Conservation (phyloP, 2,329 filamentous ascomycete genomes). For the Aspergillus sp. region DNA sequence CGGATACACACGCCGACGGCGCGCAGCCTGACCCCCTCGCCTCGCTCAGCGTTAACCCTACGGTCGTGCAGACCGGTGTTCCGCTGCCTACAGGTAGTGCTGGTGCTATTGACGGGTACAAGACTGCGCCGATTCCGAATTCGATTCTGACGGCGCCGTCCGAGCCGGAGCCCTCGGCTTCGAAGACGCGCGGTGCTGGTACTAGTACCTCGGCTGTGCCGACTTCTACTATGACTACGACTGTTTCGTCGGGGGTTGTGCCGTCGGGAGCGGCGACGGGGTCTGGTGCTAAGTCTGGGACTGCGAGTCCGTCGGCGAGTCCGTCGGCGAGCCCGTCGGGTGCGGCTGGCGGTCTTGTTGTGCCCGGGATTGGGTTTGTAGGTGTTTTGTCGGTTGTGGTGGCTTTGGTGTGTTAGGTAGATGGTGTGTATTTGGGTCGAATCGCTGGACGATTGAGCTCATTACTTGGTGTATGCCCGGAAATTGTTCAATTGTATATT, state of each 20-base stretch:
- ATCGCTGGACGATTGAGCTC: conserved; percentile 2
- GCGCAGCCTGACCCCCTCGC: conserved; percentile 17
- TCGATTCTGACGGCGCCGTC: conserved; percentile 21
- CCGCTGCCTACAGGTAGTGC: conserved; percentile 6
- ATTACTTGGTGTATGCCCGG: not conserved
- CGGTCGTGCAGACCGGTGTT: conserved; percentile 10
- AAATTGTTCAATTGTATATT: not conserved
- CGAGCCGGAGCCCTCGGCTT: not conserved
- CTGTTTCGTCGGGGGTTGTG: not conserved
- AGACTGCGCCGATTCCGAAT: conserved; percentile 3
- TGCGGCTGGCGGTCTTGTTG: not conserved
- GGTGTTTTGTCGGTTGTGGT: conserved; percentile 4
- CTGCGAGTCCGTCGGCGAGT: not conserved
- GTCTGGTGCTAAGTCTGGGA: not conserved
- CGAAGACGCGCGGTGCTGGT: not conserved
- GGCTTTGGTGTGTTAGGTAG: not conserved
- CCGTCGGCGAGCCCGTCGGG: not conserved
- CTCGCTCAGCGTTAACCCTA: conserved; percentile 12
- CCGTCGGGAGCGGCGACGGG: not conserved
- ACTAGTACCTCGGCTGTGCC: not conserved
- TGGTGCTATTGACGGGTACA: not conserved
- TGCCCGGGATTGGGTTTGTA: not conserved
- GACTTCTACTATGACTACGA: not conserved
- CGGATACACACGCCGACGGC: conserved; percentile 16
- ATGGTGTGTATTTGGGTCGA: not conserved